Evolutionary conservation across 768 basidiomycete species (phyloP), one percentile per base, ranked within the genome.

Genomic region (Terana coerulea): DNA sequence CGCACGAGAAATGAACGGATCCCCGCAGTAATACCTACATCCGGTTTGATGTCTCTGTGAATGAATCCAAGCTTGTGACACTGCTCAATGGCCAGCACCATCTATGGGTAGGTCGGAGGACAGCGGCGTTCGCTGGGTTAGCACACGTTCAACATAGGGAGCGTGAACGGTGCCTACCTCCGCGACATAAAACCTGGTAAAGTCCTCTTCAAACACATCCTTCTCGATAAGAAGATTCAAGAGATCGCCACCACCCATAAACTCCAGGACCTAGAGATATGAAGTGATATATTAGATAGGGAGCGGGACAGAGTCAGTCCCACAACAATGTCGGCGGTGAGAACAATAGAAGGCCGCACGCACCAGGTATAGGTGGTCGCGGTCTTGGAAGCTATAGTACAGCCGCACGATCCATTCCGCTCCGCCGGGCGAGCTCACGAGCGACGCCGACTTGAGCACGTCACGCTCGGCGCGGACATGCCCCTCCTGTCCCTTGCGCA

Each of bases 381-480:
- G 80, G 71, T 99, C 95, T 71, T 95, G 92, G 70, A 95, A 95
- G 67, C 87, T 94, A 71, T 97, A 98, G 66, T 86, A 79, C 41
- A 99, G 71, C 67, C 84, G 85, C 47, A 98, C 93, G 58, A 97
- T 97, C 94, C 95, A 97, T 63, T 94, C 87, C 52, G 88, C 86
- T 43, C 81, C 79, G 54, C 79, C 78, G 51, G 86, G 80, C 34
- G 88, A 83, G 65, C 78, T 77, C 61, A 88, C 83, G 59, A 86
- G 74, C 11, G 94, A 87, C 5, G 95, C 95, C 28, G 91, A 89
- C 69, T 91, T 92, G 53, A 98, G 80, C 36, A 98, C 75, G 62
- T 98, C 94, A 64, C 94, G 86, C 67, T 98, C 94, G 35, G 95
- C 95, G 47, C 93, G 86, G 64, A 97, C 89, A 69, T 98, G 95